A percentile compares a stretch with the other conserved stretches of the same genome.
These are phyloP conservation scores for Boletellus emodensis DNA, from an alignment of 768 basidiomycete species.

Conservation along the genomic window DNA sequence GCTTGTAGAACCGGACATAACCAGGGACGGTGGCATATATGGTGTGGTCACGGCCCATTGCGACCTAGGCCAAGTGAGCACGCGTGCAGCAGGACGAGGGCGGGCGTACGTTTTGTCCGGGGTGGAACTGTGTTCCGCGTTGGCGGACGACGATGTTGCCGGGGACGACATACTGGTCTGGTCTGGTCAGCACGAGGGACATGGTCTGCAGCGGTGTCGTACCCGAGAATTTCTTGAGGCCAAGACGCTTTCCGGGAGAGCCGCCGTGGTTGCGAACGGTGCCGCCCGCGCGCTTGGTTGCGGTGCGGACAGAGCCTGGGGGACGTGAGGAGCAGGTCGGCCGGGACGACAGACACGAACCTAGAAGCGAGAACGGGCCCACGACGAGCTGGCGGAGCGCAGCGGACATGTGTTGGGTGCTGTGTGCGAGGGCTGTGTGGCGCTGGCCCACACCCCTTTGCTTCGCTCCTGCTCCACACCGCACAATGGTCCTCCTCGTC, in stretches of 20 bases:
- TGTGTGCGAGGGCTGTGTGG: no score
- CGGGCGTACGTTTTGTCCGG: slow-evolving; percentile 80
- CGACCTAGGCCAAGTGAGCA: slow-evolving; percentile 52
- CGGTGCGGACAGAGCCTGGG: slow-evolving; percentile 74
- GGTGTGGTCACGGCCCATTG: slow-evolving; percentile 92
- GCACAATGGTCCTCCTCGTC: slow-evolving; percentile 75
- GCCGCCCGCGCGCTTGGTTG: slow-evolving; percentile 96
- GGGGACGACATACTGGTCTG: slow-evolving; percentile 88
- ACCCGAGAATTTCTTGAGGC: slow-evolving; percentile 97
- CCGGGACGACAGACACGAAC: slow-evolving; percentile 12
- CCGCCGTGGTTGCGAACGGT: slow-evolving; percentile 90
- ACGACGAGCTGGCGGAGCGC: slow-evolving; percentile 40
- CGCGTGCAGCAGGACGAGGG: neutral
- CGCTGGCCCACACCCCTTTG: no score
- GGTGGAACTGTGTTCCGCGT: slow-evolving; percentile 87
- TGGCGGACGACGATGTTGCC: slow-evolving; percentile 97
- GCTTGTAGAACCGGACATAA: slow-evolving; percentile 90
- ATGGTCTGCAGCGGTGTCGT: slow-evolving; percentile 15
- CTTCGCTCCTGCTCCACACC: slow-evolving; percentile 6
- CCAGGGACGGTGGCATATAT: slow-evolving; percentile 88
- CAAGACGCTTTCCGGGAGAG: slow-evolving; percentile 89
- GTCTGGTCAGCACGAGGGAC: slow-evolving; percentile 7
- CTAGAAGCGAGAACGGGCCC: slow-evolving; percentile 49
- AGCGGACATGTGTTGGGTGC: neutral
- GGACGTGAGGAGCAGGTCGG: slow-evolving; percentile 1